Evolutionary conservation across 2,329 filamentous ascomycete species (phyloP).

Genomic region (Lachnellula arida): DNA sequence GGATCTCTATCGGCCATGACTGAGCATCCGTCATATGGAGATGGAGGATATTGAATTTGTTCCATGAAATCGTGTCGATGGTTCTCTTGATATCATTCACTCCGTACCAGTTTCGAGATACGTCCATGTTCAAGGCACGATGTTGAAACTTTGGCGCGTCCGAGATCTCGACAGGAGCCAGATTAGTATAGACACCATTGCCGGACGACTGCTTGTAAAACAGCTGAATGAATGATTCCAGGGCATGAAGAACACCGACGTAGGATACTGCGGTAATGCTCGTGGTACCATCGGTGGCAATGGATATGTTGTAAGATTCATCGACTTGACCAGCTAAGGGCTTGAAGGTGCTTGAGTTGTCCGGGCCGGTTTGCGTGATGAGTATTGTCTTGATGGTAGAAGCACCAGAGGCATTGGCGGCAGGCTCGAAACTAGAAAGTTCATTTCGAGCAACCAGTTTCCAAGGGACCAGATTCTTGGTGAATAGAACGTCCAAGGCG

Average conservation of each 20-base stretch:
- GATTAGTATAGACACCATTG: conserved; percentile 58
- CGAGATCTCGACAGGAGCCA: conserved; percentile 66
- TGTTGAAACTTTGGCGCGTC: conserved; percentile 72
- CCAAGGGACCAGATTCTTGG: conserved; percentile 70
- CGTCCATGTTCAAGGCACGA: conserved; percentile 76
- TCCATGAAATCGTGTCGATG: conserved; percentile 72
- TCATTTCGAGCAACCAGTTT: conserved; percentile 62
- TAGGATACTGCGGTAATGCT: conserved; percentile 61
- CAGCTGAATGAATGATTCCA: conserved; percentile 74
- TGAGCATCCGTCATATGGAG: conserved; percentile 79
- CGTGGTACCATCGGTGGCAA: conserved; percentile 54
- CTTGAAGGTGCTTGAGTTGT: conserved; percentile 52
- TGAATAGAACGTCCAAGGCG: conserved; percentile 59
- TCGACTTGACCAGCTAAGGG: conserved; percentile 61
- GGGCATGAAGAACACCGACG: conserved; percentile 64
- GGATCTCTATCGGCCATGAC: conserved; percentile 80
- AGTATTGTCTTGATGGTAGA: conserved; percentile 53
- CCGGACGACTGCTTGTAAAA: conserved; percentile 67
- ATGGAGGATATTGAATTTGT: conserved; percentile 79
- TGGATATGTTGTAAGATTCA: conserved; percentile 67
- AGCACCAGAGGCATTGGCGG: conserved; percentile 36
- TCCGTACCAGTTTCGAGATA: conserved; percentile 59
- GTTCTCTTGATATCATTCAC: conserved; percentile 60
- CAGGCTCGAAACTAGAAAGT: conserved; percentile 59
- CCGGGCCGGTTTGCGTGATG: conserved; percentile 55